These are phyloP conservation scores for Rhodofomes roseus DNA, from an alignment of 1,284 basidiomycete genomes.

Conservation along the genomic window DNA sequence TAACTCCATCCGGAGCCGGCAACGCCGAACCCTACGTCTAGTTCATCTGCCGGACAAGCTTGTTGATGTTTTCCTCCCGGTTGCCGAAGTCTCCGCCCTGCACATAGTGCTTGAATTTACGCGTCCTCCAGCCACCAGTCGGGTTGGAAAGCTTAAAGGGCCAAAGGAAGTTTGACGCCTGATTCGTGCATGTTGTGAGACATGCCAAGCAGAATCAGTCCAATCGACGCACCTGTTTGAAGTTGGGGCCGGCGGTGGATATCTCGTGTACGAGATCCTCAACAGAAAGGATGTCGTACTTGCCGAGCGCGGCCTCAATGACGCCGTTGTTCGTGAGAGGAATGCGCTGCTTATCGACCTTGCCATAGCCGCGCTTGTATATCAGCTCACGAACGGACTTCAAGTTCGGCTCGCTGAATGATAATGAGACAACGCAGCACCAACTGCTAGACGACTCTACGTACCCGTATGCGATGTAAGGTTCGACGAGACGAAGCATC, in stretches of 20 bases:
- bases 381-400: constrained; percentile 97
- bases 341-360: constrained; percentile 96
- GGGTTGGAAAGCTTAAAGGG: constrained; percentile 99
- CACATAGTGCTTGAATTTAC: constrained; percentile 95
- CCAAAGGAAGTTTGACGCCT: constrained; percentile 96
- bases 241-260: constrained; percentile 93
- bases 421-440: neutral
- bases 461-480: constrained; percentile 94
- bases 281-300: constrained; percentile 95
- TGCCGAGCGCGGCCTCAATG: constrained; percentile 91
- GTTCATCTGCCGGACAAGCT: constrained; percentile 97
- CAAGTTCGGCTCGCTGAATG: constrained; percentile 83
- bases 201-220: constrained; percentile 2
- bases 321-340: constrained; percentile 93
- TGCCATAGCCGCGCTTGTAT: constrained; percentile 99
- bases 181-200: neutral
- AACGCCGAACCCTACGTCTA: constrained; percentile 33
- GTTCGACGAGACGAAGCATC: constrained; percentile 97
- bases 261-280: constrained; percentile 99
- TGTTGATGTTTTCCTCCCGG: constrained; percentile 95
- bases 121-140: constrained; percentile 93
- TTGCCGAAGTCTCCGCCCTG: constrained; percentile 97
- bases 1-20: constrained; percentile 4
- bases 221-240: constrained; percentile 78
- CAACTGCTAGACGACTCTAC: constrained; percentile 26